These are phyloP conservation scores for Metschnikowia chrysomelidarum DNA, from an alignment of 805 yeast species.

Conservation along the genomic window DNA sequence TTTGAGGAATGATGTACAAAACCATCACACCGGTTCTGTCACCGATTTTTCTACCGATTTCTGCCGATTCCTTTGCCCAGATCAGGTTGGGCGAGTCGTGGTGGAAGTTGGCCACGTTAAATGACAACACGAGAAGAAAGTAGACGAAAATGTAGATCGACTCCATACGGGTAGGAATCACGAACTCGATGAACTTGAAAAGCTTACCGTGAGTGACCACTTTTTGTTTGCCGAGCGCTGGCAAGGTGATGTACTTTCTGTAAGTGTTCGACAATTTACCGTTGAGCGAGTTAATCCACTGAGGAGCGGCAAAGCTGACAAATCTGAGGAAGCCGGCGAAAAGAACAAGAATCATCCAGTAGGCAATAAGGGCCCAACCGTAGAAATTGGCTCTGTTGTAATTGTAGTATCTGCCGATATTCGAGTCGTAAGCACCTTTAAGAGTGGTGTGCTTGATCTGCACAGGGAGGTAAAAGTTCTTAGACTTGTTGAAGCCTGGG, in stretches of 20 bases:
- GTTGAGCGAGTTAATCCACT: conserved; percentile 26
- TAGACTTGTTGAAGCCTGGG: conserved; percentile 28
- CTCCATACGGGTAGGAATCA: conserved; percentile 33
- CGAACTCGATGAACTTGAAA: conserved; percentile 20
- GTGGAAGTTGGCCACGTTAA: conserved; percentile 13
- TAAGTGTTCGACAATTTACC: conserved; percentile 27
- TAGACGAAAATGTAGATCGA: conserved; percentile 23
- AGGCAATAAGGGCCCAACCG: conserved; percentile 43
- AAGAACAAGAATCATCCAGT: conserved; percentile 47
- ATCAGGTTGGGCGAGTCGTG: conserved; percentile 13
- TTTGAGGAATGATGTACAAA: conserved; percentile 49
- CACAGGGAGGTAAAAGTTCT: conserved; percentile 37
- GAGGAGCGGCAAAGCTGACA: conserved; percentile 38
- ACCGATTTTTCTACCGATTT: conserved; percentile 33
- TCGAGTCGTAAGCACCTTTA: conserved; percentile 28
- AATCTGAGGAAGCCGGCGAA: conserved; percentile 42
- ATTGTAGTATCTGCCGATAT: conserved; percentile 34
- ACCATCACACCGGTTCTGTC: conserved; percentile 56
- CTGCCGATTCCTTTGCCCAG: conserved; percentile 6
- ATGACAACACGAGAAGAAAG: conserved; percentile 14
- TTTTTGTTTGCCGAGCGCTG: conserved; percentile 24
- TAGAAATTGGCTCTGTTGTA: conserved; percentile 38
- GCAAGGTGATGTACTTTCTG: conserved; percentile 28
- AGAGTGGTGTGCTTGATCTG: conserved; percentile 20
- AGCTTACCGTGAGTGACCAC: conserved; percentile 9